phyloP scores from a whole-genome alignment of 352 stramenopile genomes.

The Phytophthora syringae region DNA sequence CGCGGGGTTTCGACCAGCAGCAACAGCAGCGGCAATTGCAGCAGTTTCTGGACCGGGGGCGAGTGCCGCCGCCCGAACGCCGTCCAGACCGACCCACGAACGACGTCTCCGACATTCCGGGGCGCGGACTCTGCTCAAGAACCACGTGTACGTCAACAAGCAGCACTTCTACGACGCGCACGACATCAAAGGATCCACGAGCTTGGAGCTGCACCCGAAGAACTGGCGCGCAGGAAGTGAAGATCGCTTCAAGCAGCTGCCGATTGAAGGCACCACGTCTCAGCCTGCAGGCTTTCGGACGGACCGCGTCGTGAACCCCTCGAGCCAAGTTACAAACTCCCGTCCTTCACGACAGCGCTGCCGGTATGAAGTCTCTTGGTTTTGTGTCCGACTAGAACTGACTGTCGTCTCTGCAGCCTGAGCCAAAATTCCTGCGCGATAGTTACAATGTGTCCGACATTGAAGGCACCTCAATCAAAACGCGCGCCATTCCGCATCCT shows the following conservation, averaged over 20 bases:
- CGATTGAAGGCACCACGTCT: constrained; percentile 63
- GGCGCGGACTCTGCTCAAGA: constrained; percentile 60
- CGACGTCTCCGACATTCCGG: constrained; percentile 69
- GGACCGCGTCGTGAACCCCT: constrained; percentile 70
- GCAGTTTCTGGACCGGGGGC: constrained; percentile 55
- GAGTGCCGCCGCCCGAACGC: constrained; percentile 27
- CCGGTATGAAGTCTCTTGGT: constrained; percentile 28
- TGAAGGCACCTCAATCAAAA: constrained; percentile 61
- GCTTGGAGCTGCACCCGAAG: constrained; percentile 66
- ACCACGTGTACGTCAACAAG: constrained; percentile 71
- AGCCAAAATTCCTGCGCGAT: constrained; percentile 73
- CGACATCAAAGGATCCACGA: constrained; percentile 66
- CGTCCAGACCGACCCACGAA: constrained; percentile 59
- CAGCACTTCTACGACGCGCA: constrained; percentile 67
- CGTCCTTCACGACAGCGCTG: constrained; percentile 50
- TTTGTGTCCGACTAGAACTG: not conserved
- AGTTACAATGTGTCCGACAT: constrained; percentile 82
- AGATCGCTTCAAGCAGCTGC: constrained; percentile 73
- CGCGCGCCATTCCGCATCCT: constrained; percentile 49
- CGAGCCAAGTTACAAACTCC: constrained; percentile 64
- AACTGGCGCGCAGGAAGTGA: constrained; percentile 53
- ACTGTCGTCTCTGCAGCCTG: constrained; percentile 27
- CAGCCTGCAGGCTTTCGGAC: constrained; percentile 64
- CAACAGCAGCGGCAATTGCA: constrained; percentile 53
- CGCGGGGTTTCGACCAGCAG: constrained; percentile 23